Conservation (phyloP, 2,329 filamentous ascomycete genomes). For the Ophiostoma sp. region DNA sequence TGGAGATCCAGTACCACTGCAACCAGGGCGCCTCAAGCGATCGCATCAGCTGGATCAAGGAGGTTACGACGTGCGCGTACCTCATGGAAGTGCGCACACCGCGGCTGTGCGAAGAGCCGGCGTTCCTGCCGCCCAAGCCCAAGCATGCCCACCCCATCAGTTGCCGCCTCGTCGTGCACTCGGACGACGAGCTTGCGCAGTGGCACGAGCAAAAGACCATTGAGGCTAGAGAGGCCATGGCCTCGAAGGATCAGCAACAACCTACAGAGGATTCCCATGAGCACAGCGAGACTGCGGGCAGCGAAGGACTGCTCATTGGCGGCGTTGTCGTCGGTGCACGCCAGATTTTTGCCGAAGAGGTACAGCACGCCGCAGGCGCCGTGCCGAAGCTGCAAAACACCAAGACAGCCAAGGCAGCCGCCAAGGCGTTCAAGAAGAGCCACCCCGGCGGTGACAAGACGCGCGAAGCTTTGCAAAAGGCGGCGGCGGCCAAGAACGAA, state of each 20-base stretch:
- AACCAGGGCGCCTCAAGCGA: slow-evolving; percentile 67
- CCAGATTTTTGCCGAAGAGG: slow-evolving; percentile 28
- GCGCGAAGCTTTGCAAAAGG: slow-evolving; percentile 24
- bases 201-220: slow-evolving; percentile 36
- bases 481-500: background rate
- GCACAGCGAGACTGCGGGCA: slow-evolving; percentile 20
- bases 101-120: slow-evolving; percentile 77
- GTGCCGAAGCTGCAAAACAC: slow-evolving; percentile 13
- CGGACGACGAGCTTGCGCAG: slow-evolving; percentile 45
- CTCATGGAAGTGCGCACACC: slow-evolving; percentile 90
- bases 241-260: slow-evolving; percentile 26
- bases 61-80: slow-evolving; percentile 84
- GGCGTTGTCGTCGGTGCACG: slow-evolving; percentile 50
- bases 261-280: slow-evolving; percentile 3
- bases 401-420: slow-evolving; percentile 12
- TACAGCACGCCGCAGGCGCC: background rate
- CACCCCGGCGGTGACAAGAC: background rate
- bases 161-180: slow-evolving; percentile 63
- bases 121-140: slow-evolving; percentile 75
- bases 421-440: slow-evolving; percentile 8
- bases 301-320: slow-evolving; percentile 41
- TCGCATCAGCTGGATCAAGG: slow-evolving; percentile 87
- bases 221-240: slow-evolving; percentile 38
- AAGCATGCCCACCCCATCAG: slow-evolving; percentile 69
- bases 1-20: slow-evolving; percentile 79